phyloP scores from a whole-genome alignment of 805 yeast genomes.

The Yamadazyma sp. region DNA sequence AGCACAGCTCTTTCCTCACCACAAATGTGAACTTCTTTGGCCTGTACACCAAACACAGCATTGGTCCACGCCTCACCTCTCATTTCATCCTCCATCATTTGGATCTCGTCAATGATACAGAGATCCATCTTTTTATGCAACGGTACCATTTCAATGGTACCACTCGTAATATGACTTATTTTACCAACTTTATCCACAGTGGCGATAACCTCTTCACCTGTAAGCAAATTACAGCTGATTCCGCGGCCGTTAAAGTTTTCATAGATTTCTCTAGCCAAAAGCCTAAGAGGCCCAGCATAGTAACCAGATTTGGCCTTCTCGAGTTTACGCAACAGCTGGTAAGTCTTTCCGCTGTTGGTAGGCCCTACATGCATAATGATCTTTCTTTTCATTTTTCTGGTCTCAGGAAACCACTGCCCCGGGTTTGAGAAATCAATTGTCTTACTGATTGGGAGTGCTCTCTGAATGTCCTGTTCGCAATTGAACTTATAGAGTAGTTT shows the following conservation, averaged over 20 bases:
- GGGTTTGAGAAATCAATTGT: slow-evolving; percentile 35
- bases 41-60: slow-evolving; percentile 82
- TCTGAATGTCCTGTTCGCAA: not conserved
- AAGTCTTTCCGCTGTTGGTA: slow-evolving; percentile 94
- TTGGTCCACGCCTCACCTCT: slow-evolving; percentile 96
- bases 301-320: slow-evolving; percentile 71
- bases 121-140: slow-evolving; percentile 67
- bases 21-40: slow-evolving; percentile 86
- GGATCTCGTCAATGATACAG: slow-evolving; percentile 93
- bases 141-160: slow-evolving; percentile 95
- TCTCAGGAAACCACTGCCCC: slow-evolving; percentile 75
- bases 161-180: slow-evolving; percentile 73
- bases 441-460: slow-evolving; percentile 5
- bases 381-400: slow-evolving; percentile 75
- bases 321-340: slow-evolving; percentile 70
- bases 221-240: slow-evolving; percentile 74
- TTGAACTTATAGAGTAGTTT: slow-evolving; percentile 26
- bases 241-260: slow-evolving; percentile 72
- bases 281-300: slow-evolving; percentile 91
- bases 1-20: slow-evolving; percentile 90
- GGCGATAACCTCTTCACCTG: slow-evolving; percentile 92
- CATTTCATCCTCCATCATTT: slow-evolving; percentile 77
- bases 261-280: slow-evolving; percentile 88
- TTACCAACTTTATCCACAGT: slow-evolving; percentile 69
- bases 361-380: slow-evolving; percentile 96